Conservation (phyloP, 306 rosid species). For the Oxytropis ochrocephala region DNA sequence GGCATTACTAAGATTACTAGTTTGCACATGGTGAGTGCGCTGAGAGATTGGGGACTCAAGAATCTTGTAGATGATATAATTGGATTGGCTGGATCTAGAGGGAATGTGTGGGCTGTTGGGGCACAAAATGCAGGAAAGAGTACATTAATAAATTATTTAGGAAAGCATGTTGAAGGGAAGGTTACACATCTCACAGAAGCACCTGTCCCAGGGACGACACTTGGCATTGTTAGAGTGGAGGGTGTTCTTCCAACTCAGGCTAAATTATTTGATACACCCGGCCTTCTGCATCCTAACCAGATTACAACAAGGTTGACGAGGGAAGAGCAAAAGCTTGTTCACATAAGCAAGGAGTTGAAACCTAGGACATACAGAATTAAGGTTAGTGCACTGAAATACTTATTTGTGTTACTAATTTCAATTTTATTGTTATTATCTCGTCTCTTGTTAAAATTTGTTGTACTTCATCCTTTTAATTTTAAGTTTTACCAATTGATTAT, state of each 20-base stretch:
- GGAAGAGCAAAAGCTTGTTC: constrained; percentile 87
- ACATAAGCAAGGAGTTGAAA: constrained; percentile 80
- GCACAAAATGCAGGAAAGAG: constrained; percentile 98
- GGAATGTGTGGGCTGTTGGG: constrained; percentile 90
- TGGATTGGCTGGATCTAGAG: constrained; percentile 70
- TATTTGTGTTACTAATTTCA: not conserved
- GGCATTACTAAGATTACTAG: constrained; percentile 75
- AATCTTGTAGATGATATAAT: constrained; percentile 63
- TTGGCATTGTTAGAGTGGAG: constrained; percentile 91
- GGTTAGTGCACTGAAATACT: constrained; percentile 39
- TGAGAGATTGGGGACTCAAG: constrained; percentile 83
- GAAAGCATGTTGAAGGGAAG: constrained; percentile 57
- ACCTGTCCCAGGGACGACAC: constrained; percentile 89
- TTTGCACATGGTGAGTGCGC: constrained; percentile 82
- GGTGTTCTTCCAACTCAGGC: constrained; percentile 80
- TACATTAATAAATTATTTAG: constrained; percentile 72
- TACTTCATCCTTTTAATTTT: constrained; percentile 17
- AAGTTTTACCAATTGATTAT: constrained; percentile 2
- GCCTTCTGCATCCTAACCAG: constrained; percentile 87
- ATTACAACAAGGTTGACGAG: constrained; percentile 70
- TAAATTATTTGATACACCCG: constrained; percentile 88
- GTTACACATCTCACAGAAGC: constrained; percentile 78
- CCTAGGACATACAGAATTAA: constrained; percentile 90
- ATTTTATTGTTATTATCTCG: not conserved
- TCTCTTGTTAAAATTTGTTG: not conserved